These are phyloP conservation scores for Fonsecaea monophora DNA, from an alignment of 2,329 filamentous ascomycete genomes.

Conservation along the genomic window DNA sequence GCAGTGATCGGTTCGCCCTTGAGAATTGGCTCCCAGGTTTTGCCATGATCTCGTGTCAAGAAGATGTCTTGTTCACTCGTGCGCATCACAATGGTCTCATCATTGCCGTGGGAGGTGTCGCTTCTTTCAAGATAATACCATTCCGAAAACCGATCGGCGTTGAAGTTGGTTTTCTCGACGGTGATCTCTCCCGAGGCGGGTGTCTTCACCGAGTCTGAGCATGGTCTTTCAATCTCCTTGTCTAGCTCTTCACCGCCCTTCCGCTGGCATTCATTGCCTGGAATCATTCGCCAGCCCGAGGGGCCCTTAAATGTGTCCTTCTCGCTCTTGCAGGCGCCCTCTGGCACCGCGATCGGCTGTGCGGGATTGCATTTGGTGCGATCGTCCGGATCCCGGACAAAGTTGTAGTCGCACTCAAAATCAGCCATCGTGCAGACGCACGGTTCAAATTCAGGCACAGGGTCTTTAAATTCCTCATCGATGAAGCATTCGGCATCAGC, in stretches of 20 bases:
- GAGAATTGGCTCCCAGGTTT: conserved; percentile 77
- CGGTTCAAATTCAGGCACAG: conserved; percentile 69
- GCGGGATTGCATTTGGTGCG: conserved; percentile 71
- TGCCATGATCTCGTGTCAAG: conserved; percentile 85
- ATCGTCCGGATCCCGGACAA: conserved; percentile 68
- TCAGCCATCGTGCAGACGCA: conserved; percentile 85
- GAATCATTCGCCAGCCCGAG: conserved; percentile 91
- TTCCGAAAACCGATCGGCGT: conserved; percentile 61
- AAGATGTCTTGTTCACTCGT: conserved; percentile 68
- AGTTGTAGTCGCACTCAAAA: conserved; percentile 97
- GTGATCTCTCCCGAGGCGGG: conserved; percentile 71
- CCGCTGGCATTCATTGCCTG: conserved; percentile 75
- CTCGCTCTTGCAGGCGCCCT: conserved; percentile 74
- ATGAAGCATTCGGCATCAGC: conserved; percentile 88
- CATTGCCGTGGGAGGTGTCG: conserved; percentile 66
- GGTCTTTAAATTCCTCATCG: conserved; percentile 81
- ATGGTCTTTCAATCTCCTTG: conserved; percentile 75
- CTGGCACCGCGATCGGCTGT: conserved; percentile 66
- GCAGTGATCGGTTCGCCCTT: conserved; percentile 71
- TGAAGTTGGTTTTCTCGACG: conserved; percentile 67
- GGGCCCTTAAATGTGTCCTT: conserved; percentile 80
- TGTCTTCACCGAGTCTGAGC: conserved; percentile 66
- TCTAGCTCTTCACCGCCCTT: conserved; percentile 70
- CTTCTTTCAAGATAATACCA: conserved; percentile 81
- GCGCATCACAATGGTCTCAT: conserved; percentile 75